Percentiles rank a stretch among this genome's conserved stretches.
phyloP scores from a whole-genome alignment of 371 early-diverging fungal genomes.

The Zopfochytrium polystomum region DNA sequence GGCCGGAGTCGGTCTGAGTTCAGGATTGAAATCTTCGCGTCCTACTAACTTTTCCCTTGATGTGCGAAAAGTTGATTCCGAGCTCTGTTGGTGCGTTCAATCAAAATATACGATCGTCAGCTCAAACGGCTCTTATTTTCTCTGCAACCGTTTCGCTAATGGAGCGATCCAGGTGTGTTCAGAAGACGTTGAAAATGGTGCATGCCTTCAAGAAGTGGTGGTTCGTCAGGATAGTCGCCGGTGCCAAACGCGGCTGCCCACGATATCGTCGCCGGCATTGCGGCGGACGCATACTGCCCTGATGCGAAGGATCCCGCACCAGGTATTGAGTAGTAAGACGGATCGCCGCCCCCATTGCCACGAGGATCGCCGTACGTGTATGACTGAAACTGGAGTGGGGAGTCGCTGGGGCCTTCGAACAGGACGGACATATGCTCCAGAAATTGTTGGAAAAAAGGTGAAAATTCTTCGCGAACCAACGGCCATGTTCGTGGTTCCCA shows the following conservation, averaged over 20 bases:
- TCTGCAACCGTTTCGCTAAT: no score
- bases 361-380: constrained; percentile 16
- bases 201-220: constrained; percentile 76
- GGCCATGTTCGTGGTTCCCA: constrained; percentile 30
- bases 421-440: background rate
- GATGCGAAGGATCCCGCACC: background rate
- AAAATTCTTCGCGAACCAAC: no score
- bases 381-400: constrained; percentile 21
- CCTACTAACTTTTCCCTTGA: constrained; percentile 62
- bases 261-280: constrained; percentile 12
- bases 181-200: no score
- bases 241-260: constrained; percentile 61
- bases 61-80: constrained; percentile 87
- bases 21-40: background rate
- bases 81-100: constrained; percentile 59
- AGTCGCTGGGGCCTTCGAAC: background rate
- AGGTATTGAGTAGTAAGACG: background rate
- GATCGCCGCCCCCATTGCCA: background rate
- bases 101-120: constrained; percentile 1
- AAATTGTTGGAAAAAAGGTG: no score
- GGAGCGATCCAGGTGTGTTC: no score
- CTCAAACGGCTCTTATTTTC: no score
- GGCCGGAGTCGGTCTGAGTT: no score
- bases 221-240: constrained; percentile 84
- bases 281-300: background rate